These are phyloP conservation scores for Metarhizium sp. DNA, from an alignment of 2,329 filamentous ascomycete species.

Conservation along the genomic window DNA sequence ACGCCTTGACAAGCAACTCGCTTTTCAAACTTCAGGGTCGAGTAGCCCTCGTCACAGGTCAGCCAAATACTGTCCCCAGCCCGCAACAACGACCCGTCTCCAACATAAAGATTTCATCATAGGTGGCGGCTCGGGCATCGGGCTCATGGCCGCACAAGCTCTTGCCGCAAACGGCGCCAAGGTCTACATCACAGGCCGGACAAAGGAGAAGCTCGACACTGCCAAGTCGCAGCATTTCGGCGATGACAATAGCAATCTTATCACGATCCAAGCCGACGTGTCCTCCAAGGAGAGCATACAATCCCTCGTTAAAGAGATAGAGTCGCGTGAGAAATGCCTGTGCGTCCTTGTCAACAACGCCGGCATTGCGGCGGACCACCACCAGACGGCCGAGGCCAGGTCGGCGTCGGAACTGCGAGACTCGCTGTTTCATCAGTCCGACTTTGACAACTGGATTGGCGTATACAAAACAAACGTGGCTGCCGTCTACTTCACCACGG, in stretches of 20 bases:
- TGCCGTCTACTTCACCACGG: constrained; percentile 54
- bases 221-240: constrained; percentile 49
- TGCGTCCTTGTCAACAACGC: constrained; percentile 62
- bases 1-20: constrained; percentile 23
- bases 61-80: background rate
- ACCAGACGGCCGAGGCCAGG: constrained; percentile 45
- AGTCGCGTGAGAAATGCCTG: constrained; percentile 44
- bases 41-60: constrained; percentile 36
- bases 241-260: constrained; percentile 43
- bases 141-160: constrained; percentile 59
- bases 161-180: constrained; percentile 58
- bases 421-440: constrained; percentile 59
- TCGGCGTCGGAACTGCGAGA: constrained; percentile 42
- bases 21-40: constrained; percentile 33
- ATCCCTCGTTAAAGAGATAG: constrained; percentile 47
- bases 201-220: constrained; percentile 51
- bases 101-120: background rate
- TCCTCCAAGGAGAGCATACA: constrained; percentile 51
- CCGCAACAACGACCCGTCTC: too few species aligned
- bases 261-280: constrained; percentile 52
- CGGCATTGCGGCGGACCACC: constrained; percentile 47
- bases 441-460: constrained; percentile 60
- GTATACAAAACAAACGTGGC: constrained; percentile 70
- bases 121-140: constrained; percentile 53
- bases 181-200: constrained; percentile 62